Conservation (phyloP, 176 grass and related monocot genomes). For the Bonia amplexicaulis region DNA sequence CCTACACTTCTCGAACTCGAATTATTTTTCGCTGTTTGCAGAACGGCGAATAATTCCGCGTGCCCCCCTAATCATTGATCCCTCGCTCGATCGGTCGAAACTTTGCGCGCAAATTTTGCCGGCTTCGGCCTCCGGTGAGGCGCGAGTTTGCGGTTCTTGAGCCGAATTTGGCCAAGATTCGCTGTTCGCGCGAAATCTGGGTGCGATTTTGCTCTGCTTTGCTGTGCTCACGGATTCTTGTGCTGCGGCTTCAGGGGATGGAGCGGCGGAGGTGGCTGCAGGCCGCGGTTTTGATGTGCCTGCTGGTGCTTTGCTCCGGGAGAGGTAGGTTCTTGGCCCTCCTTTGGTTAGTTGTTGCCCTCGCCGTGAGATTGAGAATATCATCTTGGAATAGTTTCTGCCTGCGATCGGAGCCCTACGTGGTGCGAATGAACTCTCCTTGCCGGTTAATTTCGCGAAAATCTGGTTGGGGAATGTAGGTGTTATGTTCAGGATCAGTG, state of each 20-base stretch:
- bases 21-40: not conserved
- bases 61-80: not conserved
- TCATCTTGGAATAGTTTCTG: not conserved
- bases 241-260: constrained; percentile 14
- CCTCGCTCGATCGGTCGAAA: not conserved
- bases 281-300: constrained; percentile 32
- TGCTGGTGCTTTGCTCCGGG: constrained; percentile 44
- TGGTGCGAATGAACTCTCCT: not conserved
- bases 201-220: not conserved
- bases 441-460: not conserved
- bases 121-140: not conserved
- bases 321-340: constrained; percentile 37
- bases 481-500: not conserved
- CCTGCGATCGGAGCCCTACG: not conserved
- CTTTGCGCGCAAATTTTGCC: not conserved
- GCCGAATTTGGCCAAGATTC: not conserved
- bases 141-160: not conserved
- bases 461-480: not conserved
- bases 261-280: constrained; percentile 38
- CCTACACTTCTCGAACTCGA: constrained; percentile 24
- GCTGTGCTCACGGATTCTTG: not conserved
- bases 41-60: not conserved
- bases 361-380: not conserved
- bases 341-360: not conserved
- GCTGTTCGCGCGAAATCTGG: not conserved